Percentiles rank a stretch among this genome's conserved stretches.
Conservation (phyloP, 257 asterid species). For the Solanum chaucha region DNA sequence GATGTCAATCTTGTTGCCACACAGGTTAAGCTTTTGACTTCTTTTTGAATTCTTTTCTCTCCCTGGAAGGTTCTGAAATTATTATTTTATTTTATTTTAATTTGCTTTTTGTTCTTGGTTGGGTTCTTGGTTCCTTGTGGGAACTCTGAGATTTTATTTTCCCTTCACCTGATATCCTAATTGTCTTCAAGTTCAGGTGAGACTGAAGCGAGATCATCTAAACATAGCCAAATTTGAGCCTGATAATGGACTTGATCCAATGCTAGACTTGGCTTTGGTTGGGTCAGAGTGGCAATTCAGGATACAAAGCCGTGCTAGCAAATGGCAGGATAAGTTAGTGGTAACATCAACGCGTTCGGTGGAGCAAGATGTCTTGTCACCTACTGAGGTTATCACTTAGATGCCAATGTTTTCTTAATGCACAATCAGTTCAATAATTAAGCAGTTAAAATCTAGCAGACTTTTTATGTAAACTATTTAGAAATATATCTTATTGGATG, state of each 20-base stretch:
- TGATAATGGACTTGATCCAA: constrained; percentile 92
- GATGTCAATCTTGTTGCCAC: constrained; percentile 99
- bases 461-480: neutral
- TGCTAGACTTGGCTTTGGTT: constrained; percentile 80
- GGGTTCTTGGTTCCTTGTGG: neutral
- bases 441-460: neutral
- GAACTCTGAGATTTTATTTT: neutral
- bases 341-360: constrained; percentile 94
- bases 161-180: neutral
- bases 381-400: constrained; percentile 59
- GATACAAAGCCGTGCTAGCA: constrained; percentile 95
- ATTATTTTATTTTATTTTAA: too few species aligned
- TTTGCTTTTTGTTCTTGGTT: neutral
- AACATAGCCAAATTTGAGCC: constrained; percentile 97
- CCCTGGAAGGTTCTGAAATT: constrained; percentile 1
- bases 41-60: neutral
- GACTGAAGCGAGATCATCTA: constrained; percentile 92
- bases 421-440: neutral
- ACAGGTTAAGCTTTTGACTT: constrained; percentile 40
- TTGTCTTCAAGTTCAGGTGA: constrained; percentile 44
- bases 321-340: constrained; percentile 94
- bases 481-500: neutral
- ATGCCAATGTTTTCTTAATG: neutral
- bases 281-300: constrained; percentile 99
- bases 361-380: constrained; percentile 89